These are phyloP conservation scores for Vigna trinervia DNA, from an alignment of 306 rosid species.

Conservation along the genomic window DNA sequence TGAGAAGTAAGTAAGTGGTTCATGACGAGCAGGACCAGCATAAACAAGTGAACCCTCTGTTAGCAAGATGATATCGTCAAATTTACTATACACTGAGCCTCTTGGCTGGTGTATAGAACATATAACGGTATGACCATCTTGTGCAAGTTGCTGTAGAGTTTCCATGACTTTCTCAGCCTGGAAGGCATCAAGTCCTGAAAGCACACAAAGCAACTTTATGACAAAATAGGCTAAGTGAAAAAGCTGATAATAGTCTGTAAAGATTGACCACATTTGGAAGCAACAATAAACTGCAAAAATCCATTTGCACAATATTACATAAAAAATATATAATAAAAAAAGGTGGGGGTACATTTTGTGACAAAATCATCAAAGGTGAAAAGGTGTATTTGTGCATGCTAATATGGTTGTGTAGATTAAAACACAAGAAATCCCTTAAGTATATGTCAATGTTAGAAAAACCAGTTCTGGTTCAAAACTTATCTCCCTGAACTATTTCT, in stretches of 20 bases:
- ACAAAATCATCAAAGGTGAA: slow-evolving; percentile 7
- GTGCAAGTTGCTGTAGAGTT: slow-evolving; percentile 85
- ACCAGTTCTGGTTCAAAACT: slow-evolving; percentile 7
- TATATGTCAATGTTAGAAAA: slow-evolving; percentile 28
- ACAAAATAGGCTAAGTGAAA: neutral
- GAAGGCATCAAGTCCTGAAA: slow-evolving; percentile 94
- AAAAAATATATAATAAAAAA: neutral
- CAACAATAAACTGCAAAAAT: slow-evolving; percentile 11
- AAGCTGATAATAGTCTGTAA: neutral
- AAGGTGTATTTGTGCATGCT: slow-evolving; percentile 13
- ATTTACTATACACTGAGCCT: slow-evolving; percentile 85
- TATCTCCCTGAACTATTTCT: slow-evolving; percentile 13
- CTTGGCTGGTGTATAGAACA: slow-evolving; percentile 97
- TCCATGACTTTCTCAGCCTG: slow-evolving; percentile 97
- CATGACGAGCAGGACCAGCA: slow-evolving; percentile 84
- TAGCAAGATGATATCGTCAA: slow-evolving; percentile 87
- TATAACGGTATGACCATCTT: slow-evolving; percentile 93
- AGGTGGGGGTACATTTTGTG: neutral
- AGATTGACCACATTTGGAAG: slow-evolving; percentile 26
- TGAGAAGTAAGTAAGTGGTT: slow-evolving; percentile 79
- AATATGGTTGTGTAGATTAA: neutral
- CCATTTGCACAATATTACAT: slow-evolving; percentile 29
- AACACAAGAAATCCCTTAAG: slow-evolving; percentile 19
- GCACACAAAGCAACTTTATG: slow-evolving; percentile 42
- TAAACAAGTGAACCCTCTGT: slow-evolving; percentile 89